A percentile compares a stretch with the other conserved stretches of the same genome.
phyloP scores from a whole-genome alignment of 352 stramenopile species.

The Aphanomyces astaci region DNA sequence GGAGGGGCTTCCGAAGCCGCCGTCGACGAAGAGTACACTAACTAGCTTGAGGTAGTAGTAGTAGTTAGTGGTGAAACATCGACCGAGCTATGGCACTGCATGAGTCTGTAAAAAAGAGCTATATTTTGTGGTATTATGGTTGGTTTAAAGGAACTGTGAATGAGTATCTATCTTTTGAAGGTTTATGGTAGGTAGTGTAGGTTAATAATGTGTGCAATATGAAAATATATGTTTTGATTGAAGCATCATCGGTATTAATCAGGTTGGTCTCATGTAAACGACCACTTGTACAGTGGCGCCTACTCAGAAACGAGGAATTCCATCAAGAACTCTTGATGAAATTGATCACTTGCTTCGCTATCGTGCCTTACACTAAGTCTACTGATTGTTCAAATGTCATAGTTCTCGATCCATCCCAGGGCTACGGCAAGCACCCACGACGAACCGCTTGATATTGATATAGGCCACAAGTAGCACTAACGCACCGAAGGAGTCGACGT shows the following conservation, averaged over 20 bases:
- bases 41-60: not conserved
- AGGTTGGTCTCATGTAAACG: slow-evolving; percentile 22
- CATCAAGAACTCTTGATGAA: slow-evolving; percentile 22
- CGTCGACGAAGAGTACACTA: not conserved
- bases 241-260: slow-evolving; percentile 20
- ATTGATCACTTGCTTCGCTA: slow-evolving; percentile 22
- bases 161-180: no score
- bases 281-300: slow-evolving; percentile 10
- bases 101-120: no score
- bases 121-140: no score
- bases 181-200: no score
- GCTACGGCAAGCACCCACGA: not conserved
- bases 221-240: no score
- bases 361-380: no score
- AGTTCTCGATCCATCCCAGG: slow-evolving; percentile 20
- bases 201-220: no score
- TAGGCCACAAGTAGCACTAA: slow-evolving; percentile 24
- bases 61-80: not conserved
- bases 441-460: slow-evolving; percentile 23
- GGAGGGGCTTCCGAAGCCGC: not conserved
- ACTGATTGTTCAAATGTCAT: no score
- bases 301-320: slow-evolving; percentile 26
- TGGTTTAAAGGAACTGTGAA: no score
- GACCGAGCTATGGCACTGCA: no score
- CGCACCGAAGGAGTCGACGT: slow-evolving; percentile 15